phyloP scores from a whole-genome alignment of 2,329 filamentous ascomycete species.

The Cladosporium cucumerinum region DNA sequence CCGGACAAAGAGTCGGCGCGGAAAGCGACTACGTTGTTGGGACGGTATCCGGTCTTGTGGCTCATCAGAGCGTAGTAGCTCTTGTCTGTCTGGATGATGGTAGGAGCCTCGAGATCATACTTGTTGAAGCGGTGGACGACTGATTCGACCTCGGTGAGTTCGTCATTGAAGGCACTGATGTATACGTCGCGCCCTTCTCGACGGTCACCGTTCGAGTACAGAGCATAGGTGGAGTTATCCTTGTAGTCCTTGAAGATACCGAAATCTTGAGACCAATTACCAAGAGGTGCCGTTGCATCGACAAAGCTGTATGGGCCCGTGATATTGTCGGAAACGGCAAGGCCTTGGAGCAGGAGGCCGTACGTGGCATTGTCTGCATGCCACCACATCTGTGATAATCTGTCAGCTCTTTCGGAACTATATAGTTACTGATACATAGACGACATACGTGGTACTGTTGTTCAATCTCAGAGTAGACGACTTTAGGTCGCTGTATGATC shows the following conservation, averaged over 20 bases:
- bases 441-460: conserved; percentile 54
- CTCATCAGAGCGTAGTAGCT: conserved; percentile 62
- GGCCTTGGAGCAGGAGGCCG: conserved; percentile 54
- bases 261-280: conserved; percentile 63
- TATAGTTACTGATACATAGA: neutral
- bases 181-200: conserved; percentile 57
- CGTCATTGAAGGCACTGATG: conserved; percentile 52
- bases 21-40: conserved; percentile 55
- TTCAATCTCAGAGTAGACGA: conserved; percentile 55
- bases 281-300: conserved; percentile 53
- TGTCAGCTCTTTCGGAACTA: neutral
- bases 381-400: conserved; percentile 52
- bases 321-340: conserved; percentile 53
- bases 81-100: conserved; percentile 57
- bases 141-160: conserved; percentile 50
- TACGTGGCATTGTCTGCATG: conserved; percentile 59
- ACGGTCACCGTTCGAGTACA: conserved; percentile 60
- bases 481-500: conserved; percentile 62
- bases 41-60: conserved; percentile 62
- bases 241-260: conserved; percentile 61
- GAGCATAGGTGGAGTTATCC: conserved; percentile 53
- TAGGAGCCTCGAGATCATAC: conserved; percentile 59
- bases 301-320: conserved; percentile 55
- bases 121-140: conserved; percentile 57
- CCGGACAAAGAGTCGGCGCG: conserved; percentile 56